Percentiles rank a stretch among this genome's conserved stretches.
These are phyloP conservation scores for Microcos paniculata DNA, from an alignment of 345 rosid genomes.

Conservation along the genomic window DNA sequence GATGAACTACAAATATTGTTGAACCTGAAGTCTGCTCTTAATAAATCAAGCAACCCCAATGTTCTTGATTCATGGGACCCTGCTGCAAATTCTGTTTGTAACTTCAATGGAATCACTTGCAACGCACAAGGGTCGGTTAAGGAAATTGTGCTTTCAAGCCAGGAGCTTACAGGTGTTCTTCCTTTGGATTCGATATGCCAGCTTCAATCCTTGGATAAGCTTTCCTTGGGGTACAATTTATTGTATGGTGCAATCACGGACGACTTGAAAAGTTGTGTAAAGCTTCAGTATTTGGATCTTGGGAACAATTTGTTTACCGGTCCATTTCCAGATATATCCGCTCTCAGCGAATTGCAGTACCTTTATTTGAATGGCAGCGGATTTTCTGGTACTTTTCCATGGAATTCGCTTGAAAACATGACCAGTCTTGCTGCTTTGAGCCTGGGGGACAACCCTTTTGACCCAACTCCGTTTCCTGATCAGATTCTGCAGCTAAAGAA, in stretches of 20 bases:
- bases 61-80: constrained; percentile 58
- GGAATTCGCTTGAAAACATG: constrained; percentile 61
- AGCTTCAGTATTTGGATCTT: constrained; percentile 61
- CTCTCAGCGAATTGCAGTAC: constrained; percentile 46
- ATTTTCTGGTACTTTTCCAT: constrained; percentile 66
- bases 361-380: constrained; percentile 61
- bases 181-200: constrained; percentile 57
- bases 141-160: constrained; percentile 67
- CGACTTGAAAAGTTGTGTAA: constrained; percentile 51
- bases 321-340: constrained; percentile 55
- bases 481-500: constrained; percentile 47
- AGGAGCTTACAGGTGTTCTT: constrained; percentile 40
- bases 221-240: constrained; percentile 66
- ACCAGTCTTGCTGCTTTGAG: constrained; percentile 51
- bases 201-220: constrained; percentile 54
- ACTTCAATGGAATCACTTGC: constrained; percentile 69
- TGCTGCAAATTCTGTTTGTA: constrained; percentile 30
- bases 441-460: constrained; percentile 64
- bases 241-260: constrained; percentile 39
- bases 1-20: constrained; percentile 60
- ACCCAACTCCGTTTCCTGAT: constrained; percentile 44
- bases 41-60: constrained; percentile 26
- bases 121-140: constrained; percentile 38
- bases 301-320: constrained; percentile 73
- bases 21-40: constrained; percentile 42